Evolutionary conservation across 2,329 filamentous ascomycete species (phyloP).

Genomic region (Fusarium sp.): DNA sequence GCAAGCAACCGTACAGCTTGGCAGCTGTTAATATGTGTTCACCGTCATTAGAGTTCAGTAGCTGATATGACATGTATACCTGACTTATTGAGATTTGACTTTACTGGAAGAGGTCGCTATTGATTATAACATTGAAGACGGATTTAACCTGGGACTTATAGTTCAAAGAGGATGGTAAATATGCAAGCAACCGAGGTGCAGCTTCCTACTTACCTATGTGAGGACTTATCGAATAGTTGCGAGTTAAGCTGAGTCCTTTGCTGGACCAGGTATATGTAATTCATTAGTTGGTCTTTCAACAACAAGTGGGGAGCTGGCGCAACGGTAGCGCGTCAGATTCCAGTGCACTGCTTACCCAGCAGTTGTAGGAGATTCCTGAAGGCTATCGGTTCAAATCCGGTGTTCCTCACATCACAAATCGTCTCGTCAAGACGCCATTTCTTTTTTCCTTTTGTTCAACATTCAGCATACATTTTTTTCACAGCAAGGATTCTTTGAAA

Average conservation of each 20-base stretch:
- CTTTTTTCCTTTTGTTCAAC: neutral
- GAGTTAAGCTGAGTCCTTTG: no score
- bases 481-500: neutral
- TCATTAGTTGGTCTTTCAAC: accelerated
- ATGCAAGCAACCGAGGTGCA: no score
- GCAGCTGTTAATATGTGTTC: no score
- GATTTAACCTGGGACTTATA: no score
- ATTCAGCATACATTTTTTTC: neutral
- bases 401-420: constrained; percentile 14
- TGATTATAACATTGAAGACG: no score
- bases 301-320: constrained; percentile 28
- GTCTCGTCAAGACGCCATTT: neutral
- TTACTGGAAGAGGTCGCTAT: no score
- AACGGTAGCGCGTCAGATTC: constrained; percentile 24
- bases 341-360: constrained; percentile 1
- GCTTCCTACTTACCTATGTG: neutral
- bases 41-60: no score
- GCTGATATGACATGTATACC: no score
- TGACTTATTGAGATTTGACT: no score
- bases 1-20: no score
- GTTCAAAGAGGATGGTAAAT: no score
- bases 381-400: constrained; percentile 34
- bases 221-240: neutral
- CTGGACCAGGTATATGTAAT: neutral
- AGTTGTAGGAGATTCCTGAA: constrained; percentile 22